These are phyloP conservation scores for Gamarada debralockiae DNA, from an alignment of 495 filamentous ascomycete genomes.

Conservation along the genomic window DNA sequence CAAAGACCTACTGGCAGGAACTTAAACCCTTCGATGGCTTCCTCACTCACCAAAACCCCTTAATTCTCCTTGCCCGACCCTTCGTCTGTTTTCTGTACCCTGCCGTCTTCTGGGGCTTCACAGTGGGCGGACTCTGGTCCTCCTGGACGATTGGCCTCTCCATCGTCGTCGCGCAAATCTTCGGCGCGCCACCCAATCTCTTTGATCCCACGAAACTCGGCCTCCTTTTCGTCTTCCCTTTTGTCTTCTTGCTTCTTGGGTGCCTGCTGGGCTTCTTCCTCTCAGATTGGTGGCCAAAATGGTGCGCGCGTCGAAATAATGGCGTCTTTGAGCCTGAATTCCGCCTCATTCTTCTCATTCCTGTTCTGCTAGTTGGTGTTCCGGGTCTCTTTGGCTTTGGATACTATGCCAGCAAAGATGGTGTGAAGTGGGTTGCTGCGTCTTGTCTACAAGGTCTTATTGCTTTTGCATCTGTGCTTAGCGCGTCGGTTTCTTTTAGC, in stretches of 20 bases:
- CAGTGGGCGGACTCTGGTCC: constrained; percentile 77
- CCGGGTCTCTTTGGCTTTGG: constrained; percentile 37
- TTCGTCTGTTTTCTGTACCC: constrained; percentile 83
- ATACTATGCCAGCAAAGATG: constrained; percentile 65
- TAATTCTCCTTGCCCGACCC: constrained; percentile 66
- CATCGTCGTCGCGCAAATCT: constrained; percentile 74
- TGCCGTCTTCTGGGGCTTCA: constrained; percentile 78
- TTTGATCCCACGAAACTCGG: constrained; percentile 59
- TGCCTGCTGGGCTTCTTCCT: constrained; percentile 58
- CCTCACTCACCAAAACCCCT: constrained; percentile 73
- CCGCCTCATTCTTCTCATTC: constrained; percentile 53
- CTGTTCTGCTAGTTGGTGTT: constrained; percentile 52
- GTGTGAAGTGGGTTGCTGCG: constrained; percentile 77
- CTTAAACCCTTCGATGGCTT: constrained; percentile 70
- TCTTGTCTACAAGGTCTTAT: constrained; percentile 73
- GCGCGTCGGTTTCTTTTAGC: constrained; percentile 42
- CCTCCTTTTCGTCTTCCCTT: constrained; percentile 25
- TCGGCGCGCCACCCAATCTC: constrained; percentile 45
- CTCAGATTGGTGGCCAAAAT: constrained; percentile 54
- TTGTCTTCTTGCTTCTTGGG: constrained; percentile 44
- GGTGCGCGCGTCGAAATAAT: constrained; percentile 49
- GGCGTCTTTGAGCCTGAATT: constrained; percentile 71
- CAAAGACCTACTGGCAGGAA: constrained; percentile 48
- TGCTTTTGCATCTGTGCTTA: constrained; percentile 46
- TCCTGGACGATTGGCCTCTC: constrained; percentile 95